phyloP scores from a whole-genome alignment of 2,329 filamentous ascomycete species.

The Ascochyta pisi region DNA sequence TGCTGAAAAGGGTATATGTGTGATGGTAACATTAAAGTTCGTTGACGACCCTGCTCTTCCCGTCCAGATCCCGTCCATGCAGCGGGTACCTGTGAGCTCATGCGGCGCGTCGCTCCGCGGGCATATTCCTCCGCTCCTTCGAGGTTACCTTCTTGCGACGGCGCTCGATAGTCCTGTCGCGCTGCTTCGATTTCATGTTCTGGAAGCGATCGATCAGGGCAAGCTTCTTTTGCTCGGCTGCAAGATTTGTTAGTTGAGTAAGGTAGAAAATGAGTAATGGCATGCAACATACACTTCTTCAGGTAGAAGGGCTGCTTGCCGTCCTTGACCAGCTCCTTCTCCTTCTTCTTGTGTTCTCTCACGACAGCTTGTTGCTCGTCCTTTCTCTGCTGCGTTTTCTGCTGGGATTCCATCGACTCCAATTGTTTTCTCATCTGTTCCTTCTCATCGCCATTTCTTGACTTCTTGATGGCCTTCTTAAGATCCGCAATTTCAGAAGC shows the following conservation, averaged over 20 bases:
- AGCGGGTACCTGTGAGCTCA: slow-evolving; percentile 27
- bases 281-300: slow-evolving; percentile 67
- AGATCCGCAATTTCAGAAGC: slow-evolving; percentile 82
- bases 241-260: slow-evolving; percentile 23
- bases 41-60: slow-evolving; percentile 15
- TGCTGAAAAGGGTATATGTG: slow-evolving; percentile 14
- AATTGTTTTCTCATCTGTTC: slow-evolving; percentile 76
- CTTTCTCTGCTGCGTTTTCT: slow-evolving; percentile 73
- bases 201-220: slow-evolving; percentile 80
- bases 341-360: slow-evolving; percentile 76
- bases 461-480: slow-evolving; percentile 69
- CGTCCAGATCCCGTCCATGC: slow-evolving; percentile 14
- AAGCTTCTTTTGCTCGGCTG: slow-evolving; percentile 85
- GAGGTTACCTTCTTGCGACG: slow-evolving; percentile 86
- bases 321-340: slow-evolving; percentile 83
- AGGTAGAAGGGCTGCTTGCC: slow-evolving; percentile 94
- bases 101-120: slow-evolving; percentile 46
- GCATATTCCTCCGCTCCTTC: slow-evolving; percentile 77
- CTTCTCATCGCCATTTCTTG: slow-evolving; percentile 69
- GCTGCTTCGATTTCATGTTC: slow-evolving; percentile 82
- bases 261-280: background rate
- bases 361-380: slow-evolving; percentile 74
- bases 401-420: slow-evolving; percentile 77
- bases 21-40: slow-evolving; percentile 9
- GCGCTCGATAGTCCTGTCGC: slow-evolving; percentile 83